Percentiles rank a stretch among this genome's conserved stretches.
Conservation (phyloP, 208 protist species). For the Kentomonas sorsogonicus region DNA sequence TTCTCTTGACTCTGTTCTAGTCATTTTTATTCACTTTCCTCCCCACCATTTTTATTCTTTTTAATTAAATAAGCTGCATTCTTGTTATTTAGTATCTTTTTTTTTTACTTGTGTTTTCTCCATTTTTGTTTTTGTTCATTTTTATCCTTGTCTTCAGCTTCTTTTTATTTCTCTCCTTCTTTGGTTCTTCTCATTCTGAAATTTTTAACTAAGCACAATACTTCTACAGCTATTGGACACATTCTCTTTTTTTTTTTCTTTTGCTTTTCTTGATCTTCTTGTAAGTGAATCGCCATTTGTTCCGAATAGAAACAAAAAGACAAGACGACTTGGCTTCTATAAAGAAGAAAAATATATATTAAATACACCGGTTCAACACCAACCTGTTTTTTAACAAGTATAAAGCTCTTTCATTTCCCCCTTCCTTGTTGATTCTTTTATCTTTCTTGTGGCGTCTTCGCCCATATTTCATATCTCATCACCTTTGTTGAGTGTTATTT, state of each 20-base stretch:
- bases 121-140: background rate
- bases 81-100: background rate
- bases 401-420: no score
- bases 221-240: no score
- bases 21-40: slow-evolving; percentile 4
- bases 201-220: no score
- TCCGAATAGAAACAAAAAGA: no score
- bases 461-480: slow-evolving; percentile 3
- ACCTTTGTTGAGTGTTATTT: slow-evolving; percentile 13
- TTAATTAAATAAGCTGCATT: background rate
- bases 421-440: background rate
- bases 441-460: slow-evolving; percentile 9
- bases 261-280: background rate
- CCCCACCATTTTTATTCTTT: background rate
- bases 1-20: background rate
- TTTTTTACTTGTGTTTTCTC: background rate
- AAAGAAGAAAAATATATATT: no score
- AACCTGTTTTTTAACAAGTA: no score
- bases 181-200: background rate
- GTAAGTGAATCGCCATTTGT: no score
- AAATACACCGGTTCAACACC: no score
- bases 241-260: background rate
- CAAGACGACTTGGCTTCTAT: no score
- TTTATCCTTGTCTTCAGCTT: background rate
- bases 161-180: background rate